Conservation (phyloP, 2,329 filamentous ascomycete species). For the Sporothrix brasiliensis region DNA sequence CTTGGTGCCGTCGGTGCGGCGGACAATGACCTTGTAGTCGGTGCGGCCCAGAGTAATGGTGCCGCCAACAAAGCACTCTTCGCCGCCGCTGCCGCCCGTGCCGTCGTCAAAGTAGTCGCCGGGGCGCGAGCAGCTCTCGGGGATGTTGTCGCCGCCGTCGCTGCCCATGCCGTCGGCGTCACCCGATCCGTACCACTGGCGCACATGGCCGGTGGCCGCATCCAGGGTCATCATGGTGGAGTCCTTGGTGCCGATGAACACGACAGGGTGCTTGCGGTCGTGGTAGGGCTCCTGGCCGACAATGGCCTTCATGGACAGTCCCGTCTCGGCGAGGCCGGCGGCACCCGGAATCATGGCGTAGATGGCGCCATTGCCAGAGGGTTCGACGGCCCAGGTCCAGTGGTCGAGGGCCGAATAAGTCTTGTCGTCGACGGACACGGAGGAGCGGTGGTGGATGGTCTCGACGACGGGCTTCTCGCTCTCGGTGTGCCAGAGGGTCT, state of each 20-base stretch:
- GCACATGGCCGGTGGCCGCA: constrained; percentile 77
- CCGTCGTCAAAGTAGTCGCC: constrained; percentile 61
- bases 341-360: constrained; percentile 80
- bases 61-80: constrained; percentile 78
- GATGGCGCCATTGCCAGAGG: constrained; percentile 80
- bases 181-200: constrained; percentile 80
- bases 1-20: constrained; percentile 70
- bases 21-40: constrained; percentile 87
- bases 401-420: constrained; percentile 73
- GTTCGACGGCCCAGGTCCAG: constrained; percentile 94
- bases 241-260: constrained; percentile 90
- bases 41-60: constrained; percentile 82
- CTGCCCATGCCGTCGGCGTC: constrained; percentile 56
- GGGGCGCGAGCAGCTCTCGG: constrained; percentile 73
- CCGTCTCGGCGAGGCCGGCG: constrained; percentile 63
- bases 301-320: constrained; percentile 79
- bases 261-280: constrained; percentile 72
- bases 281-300: constrained; percentile 81
- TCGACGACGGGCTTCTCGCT: constrained; percentile 87
- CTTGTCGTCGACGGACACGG: constrained; percentile 63
- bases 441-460: constrained; percentile 76
- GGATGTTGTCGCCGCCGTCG: constrained; percentile 58
- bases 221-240: constrained; percentile 88
- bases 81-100: constrained; percentile 63
- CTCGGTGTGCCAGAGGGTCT: constrained; percentile 81